Percentiles rank a stretch among this genome's conserved stretches.
Conservation (phyloP, 306 rosid species). For the Amphicarpaea edgeworthii region DNA sequence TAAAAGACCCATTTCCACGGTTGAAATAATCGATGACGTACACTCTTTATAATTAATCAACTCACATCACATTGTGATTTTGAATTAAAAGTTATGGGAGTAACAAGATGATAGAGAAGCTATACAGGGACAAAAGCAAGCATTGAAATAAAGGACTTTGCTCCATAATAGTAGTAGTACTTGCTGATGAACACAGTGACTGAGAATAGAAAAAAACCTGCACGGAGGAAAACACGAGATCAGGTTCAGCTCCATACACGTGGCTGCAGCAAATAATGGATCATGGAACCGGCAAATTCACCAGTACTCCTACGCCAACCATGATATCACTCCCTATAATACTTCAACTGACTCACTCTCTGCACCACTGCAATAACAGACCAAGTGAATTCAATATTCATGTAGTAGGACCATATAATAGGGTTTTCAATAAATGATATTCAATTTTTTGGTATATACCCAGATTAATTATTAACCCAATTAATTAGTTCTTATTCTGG, state of each 20-base stretch:
- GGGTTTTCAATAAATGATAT: not conserved
- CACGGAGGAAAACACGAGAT: constrained; percentile 16
- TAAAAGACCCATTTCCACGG: not conserved
- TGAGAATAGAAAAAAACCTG: constrained; percentile 11
- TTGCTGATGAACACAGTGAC: not conserved
- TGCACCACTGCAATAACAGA: constrained; percentile 3
- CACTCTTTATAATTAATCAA: not conserved
- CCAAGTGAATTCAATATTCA: not conserved
- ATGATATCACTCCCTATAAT: constrained; percentile 41
- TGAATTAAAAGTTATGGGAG: not conserved
- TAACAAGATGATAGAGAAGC: not conserved
- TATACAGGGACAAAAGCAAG: not conserved
- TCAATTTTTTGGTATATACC: constrained; percentile 1
- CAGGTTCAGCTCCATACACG: constrained; percentile 36
- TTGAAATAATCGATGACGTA: not conserved
- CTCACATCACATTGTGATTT: not conserved
- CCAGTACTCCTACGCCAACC: constrained; percentile 39
- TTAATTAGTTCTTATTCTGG: constrained; percentile 27
- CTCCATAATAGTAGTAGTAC: not conserved
- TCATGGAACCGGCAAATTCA: not conserved
- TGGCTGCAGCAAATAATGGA: constrained; percentile 35
- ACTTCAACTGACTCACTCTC: constrained; percentile 3
- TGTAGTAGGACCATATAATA: not conserved
- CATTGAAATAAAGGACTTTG: constrained; percentile 25
- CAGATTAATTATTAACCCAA: constrained; percentile 32